Evolutionary conservation across 2,329 filamentous ascomycete genomes (phyloP).

Genomic region (Apiospora saccharicola): DNA sequence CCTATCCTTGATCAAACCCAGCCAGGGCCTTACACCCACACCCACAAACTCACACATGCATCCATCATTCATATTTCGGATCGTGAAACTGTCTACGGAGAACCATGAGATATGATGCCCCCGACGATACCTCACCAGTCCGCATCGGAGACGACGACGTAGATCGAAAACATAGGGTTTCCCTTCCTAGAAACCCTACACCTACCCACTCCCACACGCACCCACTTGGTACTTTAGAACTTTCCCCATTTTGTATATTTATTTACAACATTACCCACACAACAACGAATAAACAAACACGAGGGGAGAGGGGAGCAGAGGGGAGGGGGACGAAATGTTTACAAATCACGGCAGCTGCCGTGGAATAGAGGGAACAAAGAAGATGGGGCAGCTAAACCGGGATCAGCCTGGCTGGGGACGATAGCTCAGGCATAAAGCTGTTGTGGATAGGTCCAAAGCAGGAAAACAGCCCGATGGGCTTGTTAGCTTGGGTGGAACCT

Average conservation of each 20-base stretch:
- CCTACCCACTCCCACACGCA: neutral
- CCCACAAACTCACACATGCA: neutral
- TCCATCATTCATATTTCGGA: neutral
- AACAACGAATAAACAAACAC: neutral
- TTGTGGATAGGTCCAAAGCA: neutral
- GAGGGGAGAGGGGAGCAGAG: no score
- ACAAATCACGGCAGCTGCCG: constrained; percentile 2
- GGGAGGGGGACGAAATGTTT: neutral
- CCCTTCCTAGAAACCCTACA: neutral
- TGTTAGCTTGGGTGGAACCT: neutral
- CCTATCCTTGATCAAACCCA: neutral
- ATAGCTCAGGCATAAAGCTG: constrained; percentile 1
- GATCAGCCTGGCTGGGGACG: neutral
- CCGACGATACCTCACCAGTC: neutral
- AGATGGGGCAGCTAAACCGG: neutral
- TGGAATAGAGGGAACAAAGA: neutral
- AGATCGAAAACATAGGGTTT: neutral
- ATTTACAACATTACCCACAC: neutral
- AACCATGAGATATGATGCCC: neutral
- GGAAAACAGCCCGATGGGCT: constrained; percentile 6
- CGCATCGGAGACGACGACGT: neutral
- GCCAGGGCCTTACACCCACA: neutral
- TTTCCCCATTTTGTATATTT: neutral
- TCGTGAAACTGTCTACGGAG: neutral
- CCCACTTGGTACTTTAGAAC: neutral